phyloP scores from a whole-genome alignment of 306 rosid genomes.

The Cucurbita maxima region DNA sequence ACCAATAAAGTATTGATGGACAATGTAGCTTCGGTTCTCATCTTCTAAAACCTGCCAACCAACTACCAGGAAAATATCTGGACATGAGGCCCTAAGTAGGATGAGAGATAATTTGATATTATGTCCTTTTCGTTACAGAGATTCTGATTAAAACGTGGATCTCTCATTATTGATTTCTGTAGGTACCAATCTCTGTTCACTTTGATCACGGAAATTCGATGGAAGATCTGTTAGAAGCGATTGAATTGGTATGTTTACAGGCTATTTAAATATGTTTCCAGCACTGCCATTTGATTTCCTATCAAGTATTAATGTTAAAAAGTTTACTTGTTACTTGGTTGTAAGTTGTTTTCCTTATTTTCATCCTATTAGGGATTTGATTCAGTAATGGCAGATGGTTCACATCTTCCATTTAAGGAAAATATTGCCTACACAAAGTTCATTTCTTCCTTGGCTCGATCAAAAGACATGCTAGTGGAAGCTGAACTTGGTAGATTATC shows the following conservation, averaged over 20 bases:
- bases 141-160: neutral
- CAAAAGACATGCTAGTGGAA: conserved; percentile 71
- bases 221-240: conserved; percentile 71
- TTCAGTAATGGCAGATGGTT: conserved; percentile 91
- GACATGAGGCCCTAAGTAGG: neutral
- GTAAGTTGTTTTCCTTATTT: conserved; percentile 1
- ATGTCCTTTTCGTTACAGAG: neutral
- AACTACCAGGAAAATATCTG: neutral
- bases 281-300: conserved; percentile 5
- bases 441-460: conserved; percentile 56
- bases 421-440: conserved; percentile 63
- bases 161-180: conserved; percentile 14
- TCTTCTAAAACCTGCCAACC: neutral
- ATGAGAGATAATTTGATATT: neutral
- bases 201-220: conserved; percentile 89
- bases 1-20: neutral
- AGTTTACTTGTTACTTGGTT: conserved; percentile 6
- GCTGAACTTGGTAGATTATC: conserved; percentile 93
- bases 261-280: neutral
- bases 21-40: neutral
- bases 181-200: conserved; percentile 89
- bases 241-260: conserved; percentile 49
- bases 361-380: conserved; percentile 47
- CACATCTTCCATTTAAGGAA: conserved; percentile 70
- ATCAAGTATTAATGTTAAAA: neutral